Conservation (phyloP, 2,329 filamentous ascomycete genomes). For the Colletotrichum noveboracense region DNA sequence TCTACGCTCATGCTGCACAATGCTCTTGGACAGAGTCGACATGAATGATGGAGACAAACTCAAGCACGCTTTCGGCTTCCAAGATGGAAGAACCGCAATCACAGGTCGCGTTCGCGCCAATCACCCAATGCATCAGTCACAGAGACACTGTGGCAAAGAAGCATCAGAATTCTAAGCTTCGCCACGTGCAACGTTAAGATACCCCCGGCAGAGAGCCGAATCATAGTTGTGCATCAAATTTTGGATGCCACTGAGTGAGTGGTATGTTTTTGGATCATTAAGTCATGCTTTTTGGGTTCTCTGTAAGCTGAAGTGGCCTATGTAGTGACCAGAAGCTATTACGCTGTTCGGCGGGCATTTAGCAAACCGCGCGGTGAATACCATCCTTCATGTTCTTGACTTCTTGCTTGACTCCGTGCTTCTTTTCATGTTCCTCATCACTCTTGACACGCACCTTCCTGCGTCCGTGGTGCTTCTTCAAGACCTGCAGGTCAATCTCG, state of each 20-base stretch:
- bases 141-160: background rate
- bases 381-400: slow-evolving; percentile 25
- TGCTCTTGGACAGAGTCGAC: background rate
- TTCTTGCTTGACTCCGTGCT: background rate
- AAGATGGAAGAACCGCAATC: background rate
- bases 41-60: background rate
- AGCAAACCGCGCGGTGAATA: slow-evolving; percentile 36
- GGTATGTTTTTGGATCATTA: background rate
- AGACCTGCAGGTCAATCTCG: slow-evolving; percentile 19
- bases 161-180: background rate
- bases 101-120: background rate
- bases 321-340: background rate
- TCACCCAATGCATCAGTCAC: background rate
- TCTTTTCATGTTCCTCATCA: slow-evolving; percentile 15
- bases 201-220: background rate
- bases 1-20: background rate
- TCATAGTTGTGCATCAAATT: accelerated
- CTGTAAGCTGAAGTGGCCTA: background rate
- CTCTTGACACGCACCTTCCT: slow-evolving; percentile 6
- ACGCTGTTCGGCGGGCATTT: background rate
- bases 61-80: background rate
- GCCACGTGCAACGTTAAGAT: background rate
- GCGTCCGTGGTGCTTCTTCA: slow-evolving; percentile 17
- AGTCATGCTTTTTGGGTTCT: background rate
- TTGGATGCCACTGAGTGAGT: background rate